A percentile compares a stretch with the other conserved stretches of the same genome.
phyloP scores from a whole-genome alignment of 148 eudicot genomes.

The Chenopodium formosanum region DNA sequence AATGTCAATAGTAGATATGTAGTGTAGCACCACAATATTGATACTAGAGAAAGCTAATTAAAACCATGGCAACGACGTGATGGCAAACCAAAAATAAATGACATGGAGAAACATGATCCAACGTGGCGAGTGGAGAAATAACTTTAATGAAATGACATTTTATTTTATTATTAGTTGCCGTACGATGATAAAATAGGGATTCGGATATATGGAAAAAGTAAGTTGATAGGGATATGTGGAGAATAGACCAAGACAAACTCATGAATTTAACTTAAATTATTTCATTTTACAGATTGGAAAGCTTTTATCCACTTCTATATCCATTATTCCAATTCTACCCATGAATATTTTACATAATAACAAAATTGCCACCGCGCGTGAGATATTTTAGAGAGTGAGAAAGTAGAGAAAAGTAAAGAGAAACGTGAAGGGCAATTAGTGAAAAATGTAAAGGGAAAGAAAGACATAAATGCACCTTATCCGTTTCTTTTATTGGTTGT shows the following conservation, averaged over 20 bases:
- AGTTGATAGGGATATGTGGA: conserved; percentile 19
- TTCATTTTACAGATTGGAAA: neutral
- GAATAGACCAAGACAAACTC: conserved; percentile 7
- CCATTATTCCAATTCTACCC: neutral
- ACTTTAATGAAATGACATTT: neutral
- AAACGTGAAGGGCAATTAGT: neutral
- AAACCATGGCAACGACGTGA: conserved; percentile 3
- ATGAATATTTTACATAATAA: neutral
- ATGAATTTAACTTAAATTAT: no score
- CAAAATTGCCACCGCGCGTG: neutral
- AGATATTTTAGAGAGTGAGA: neutral
- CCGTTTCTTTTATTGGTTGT: conserved; percentile 19
- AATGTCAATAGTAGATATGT: no score
- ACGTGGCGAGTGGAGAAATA: neutral
- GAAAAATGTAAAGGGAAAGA: neutral
- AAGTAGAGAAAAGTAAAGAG: no score
- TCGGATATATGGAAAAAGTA: neutral
- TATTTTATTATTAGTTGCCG: conserved; percentile 7
- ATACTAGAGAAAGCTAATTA: no score
- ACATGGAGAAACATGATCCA: neutral
- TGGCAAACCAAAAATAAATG: neutral
- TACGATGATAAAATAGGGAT: conserved; percentile 12
- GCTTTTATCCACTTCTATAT: conserved; percentile 14
- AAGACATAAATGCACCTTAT: conserved; percentile 33
- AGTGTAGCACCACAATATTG: no score